Percentiles rank a stretch among this genome's conserved stretches.
These are phyloP conservation scores for Melaleuca alternifolia DNA, from an alignment of 345 rosid genomes.

Conservation along the genomic window DNA sequence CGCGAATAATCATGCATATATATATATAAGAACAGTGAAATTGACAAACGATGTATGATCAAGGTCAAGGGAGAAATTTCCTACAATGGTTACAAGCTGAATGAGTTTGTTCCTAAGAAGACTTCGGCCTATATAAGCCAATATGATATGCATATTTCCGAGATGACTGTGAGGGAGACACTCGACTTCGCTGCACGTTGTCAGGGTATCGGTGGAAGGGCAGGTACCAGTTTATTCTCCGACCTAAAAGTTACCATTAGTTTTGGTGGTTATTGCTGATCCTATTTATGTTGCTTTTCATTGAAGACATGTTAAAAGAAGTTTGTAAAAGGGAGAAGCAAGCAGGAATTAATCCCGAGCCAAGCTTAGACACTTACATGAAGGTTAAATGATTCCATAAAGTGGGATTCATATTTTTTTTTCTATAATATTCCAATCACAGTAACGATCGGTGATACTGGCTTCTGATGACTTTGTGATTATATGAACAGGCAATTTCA, in stretches of 20 bases:
- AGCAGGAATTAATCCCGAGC: conserved; percentile 34
- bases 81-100: conserved; percentile 21
- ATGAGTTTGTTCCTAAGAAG: conserved; percentile 28
- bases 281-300: background rate
- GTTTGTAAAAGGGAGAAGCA: conserved; percentile 33
- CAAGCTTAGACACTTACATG: conserved; percentile 42
- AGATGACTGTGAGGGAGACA: conserved; percentile 32
- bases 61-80: conserved; percentile 21
- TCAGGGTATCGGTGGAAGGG: conserved; percentile 25
- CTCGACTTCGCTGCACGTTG: conserved; percentile 31
- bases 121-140: conserved; percentile 35
- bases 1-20: background rate
- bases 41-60: background rate
- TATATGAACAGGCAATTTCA: conserved; percentile 32
- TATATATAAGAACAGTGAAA: background rate
- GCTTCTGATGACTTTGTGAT: background rate
- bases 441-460: background rate
- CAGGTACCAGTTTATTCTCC: conserved; percentile 5
- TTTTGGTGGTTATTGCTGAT: background rate
- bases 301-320: conserved; percentile 25
- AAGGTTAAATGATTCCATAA: conserved; percentile 13
- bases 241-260: background rate
- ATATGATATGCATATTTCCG: conserved; percentile 20
- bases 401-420: background rate
- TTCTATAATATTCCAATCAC: background rate